phyloP scores from a whole-genome alignment of 164 flowering plant species.

The Kingdonia uniflora region DNA sequence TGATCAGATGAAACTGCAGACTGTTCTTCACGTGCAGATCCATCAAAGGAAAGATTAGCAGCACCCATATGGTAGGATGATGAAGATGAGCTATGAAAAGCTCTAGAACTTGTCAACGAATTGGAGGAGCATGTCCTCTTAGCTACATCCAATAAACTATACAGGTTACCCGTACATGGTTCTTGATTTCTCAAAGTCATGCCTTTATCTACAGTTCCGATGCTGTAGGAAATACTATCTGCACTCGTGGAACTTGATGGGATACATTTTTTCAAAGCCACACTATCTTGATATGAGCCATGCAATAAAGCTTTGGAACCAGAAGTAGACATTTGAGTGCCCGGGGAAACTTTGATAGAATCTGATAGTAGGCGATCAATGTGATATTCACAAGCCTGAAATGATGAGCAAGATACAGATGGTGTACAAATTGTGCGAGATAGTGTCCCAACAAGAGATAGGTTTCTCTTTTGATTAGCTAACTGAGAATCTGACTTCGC shows the following conservation, averaged over 20 bases:
- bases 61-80: conserved; percentile 32
- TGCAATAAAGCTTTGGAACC: conserved; percentile 34
- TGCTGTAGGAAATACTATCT: conserved; percentile 27
- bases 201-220: conserved; percentile 24
- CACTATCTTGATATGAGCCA: conserved; percentile 28
- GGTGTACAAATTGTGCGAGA: conserved; percentile 69
- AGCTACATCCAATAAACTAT: conserved; percentile 20
- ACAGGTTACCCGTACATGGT: conserved; percentile 28
- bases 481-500: conserved; percentile 35
- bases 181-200: conserved; percentile 33
- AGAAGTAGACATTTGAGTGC: conserved; percentile 29
- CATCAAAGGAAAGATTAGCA: conserved; percentile 51
- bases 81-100: conserved; percentile 24
- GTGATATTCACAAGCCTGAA: conserved; percentile 66
- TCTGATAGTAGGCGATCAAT: conserved; percentile 32
- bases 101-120: conserved; percentile 13
- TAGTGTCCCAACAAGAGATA: conserved; percentile 59
- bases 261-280: conserved; percentile 24
- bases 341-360: conserved; percentile 11
- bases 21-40: conserved; percentile 37
- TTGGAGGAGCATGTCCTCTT: conserved; percentile 15
- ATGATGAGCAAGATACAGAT: conserved; percentile 71
- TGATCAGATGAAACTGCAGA: conserved; percentile 32
- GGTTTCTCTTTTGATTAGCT: conserved; percentile 30
- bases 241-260: conserved; percentile 22